Evolutionary conservation across 2,329 filamentous ascomycete genomes (phyloP).

Genomic region (Colletotrichum siamense): DNA sequence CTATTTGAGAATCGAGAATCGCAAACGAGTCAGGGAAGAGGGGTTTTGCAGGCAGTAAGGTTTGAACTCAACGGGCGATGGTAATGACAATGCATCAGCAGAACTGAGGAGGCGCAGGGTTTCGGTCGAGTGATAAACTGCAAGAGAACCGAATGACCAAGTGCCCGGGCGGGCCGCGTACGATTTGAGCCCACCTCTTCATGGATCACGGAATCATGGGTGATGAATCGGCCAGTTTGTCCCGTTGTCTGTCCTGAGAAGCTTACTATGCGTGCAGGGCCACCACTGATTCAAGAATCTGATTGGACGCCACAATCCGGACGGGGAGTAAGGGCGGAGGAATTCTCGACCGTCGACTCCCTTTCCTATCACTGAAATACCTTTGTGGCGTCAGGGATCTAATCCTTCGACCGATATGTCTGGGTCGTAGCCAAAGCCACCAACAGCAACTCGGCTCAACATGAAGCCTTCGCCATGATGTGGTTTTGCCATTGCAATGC

Average conservation of each 20-base stretch:
- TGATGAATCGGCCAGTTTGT: neutral
- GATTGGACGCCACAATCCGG: conserved; percentile 9
- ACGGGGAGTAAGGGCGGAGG: neutral
- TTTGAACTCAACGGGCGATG: neutral
- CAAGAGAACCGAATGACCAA: neutral
- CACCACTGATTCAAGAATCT: neutral
- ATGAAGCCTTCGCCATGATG: neutral
- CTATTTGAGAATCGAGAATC: neutral
- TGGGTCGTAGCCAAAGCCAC: neutral
- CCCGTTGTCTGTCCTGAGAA: neutral
- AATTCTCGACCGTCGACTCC: neutral
- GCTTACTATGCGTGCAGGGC: neutral
- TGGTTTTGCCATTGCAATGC: neutral
- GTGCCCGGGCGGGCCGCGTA: neutral
- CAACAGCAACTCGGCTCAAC: conserved; percentile 3
- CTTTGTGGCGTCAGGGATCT: neutral
- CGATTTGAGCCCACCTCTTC: neutral
- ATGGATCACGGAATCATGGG: neutral
- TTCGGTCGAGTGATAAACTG: neutral
- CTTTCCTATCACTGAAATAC: neutral
- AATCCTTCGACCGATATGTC: neutral
- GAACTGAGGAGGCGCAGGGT: conserved; percentile 9
- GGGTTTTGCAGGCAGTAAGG: neutral
- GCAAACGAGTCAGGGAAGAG: neutral
- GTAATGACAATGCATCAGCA: neutral